A percentile compares a stretch with the other conserved stretches of the same genome.
Conservation (phyloP, 2,329 filamentous ascomycete species). For the Pseudogymnoascus sp. region DNA sequence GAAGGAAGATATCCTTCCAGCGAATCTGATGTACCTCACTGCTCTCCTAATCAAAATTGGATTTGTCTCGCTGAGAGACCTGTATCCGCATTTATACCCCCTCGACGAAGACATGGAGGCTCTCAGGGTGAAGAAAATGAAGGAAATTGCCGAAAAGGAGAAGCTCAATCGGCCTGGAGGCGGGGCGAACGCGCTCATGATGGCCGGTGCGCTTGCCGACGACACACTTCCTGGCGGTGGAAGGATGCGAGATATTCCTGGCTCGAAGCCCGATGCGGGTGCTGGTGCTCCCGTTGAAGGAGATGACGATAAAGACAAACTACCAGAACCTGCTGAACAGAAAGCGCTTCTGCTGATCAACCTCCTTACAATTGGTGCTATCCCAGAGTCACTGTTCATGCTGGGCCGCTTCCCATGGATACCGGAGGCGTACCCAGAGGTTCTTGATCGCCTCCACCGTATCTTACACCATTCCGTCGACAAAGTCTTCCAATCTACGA, state of each 20-base stretch:
- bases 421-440: constrained; percentile 71
- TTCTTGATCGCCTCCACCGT: constrained; percentile 74
- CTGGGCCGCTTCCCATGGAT: constrained; percentile 91
- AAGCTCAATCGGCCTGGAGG: constrained; percentile 60
- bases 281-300: constrained; percentile 39
- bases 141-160: constrained; percentile 73
- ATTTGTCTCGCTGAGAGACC: constrained; percentile 83
- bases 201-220: constrained; percentile 78
- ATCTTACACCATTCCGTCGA: constrained; percentile 74
- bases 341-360: constrained; percentile 79
- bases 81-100: constrained; percentile 89
- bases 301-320: constrained; percentile 40
- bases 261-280: constrained; percentile 42
- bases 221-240: constrained; percentile 52
- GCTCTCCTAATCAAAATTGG: constrained; percentile 93
- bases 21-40: constrained; percentile 86
- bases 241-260: constrained; percentile 37
- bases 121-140: constrained; percentile 59
- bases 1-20: constrained; percentile 68
- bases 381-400: constrained; percentile 88
- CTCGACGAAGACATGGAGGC: constrained; percentile 72
- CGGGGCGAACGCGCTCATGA: constrained; percentile 72
- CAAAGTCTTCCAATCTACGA: constrained; percentile 52
- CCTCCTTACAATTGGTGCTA: constrained; percentile 78
- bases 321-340: constrained; percentile 72